Base-by-base conservation (phyloP, 2,329 filamentous ascomycete species). In the Xylariomycetidae sp. region DNA sequence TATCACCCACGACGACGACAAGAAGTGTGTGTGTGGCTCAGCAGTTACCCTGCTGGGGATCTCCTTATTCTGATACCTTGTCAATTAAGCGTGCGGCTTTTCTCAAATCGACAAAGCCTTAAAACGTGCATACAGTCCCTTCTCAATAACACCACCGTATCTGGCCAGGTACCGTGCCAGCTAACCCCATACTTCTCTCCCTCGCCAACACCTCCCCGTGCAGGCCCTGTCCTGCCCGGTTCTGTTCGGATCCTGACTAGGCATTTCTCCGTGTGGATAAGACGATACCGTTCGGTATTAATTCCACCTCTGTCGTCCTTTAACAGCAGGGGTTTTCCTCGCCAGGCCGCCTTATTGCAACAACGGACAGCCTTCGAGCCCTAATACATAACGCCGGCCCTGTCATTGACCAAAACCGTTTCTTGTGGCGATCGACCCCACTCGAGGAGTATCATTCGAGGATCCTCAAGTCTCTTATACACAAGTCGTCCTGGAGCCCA, bases 281-380 rank as follows among this genome's bases (percentile, higher is more conserved):
- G 51, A 54, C 51, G 50, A 56, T 62, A 61, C 58, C 54, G 54
- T 55, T 58, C 58, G 62, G 61, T 66, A 66, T 64, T 66, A 61
- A 66, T 63, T 60, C 62, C 59, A 64, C 60, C 58, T 68, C 59
- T 64, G 57, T 62, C 62, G 57, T 59, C 61, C 57, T 54, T 23
- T 54, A 56, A 53, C 20, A 54, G 53, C 43, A 58, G 65, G 51
- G 62, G 62, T 58, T 51, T 53, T 51, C 56, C 56, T 54, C 47
- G 53, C 53, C 53, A 50, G 46, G 51, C 49, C 48, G 57, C 54
- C 57, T 63, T 57, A 54, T 58, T 64, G 54, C 56, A 53, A 50
- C 56, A 54, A 60, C 58, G 53, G 53, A 49, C 58, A 59, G 50
- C 57, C 55, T 54, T 54, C 54, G 45, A 61, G 46, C 51, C 56